Conservation (phyloP, 2,329 filamentous ascomycete species). For the Emericellopsis cladophorae region DNA sequence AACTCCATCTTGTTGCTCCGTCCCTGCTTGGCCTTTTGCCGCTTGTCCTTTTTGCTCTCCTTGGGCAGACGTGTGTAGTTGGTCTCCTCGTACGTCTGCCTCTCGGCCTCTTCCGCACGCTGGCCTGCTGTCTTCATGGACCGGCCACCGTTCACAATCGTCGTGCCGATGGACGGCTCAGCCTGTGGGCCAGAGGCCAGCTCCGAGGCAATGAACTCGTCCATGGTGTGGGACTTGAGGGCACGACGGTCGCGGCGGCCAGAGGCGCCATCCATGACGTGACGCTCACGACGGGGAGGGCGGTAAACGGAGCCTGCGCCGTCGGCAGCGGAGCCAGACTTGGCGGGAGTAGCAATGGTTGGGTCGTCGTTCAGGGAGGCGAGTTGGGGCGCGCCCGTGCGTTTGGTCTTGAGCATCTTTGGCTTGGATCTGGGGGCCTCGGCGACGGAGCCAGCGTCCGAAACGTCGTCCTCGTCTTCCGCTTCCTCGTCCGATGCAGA, state of each 20-base stretch:
- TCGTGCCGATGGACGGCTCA: slow-evolving; percentile 84
- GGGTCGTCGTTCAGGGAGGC: slow-evolving; percentile 19
- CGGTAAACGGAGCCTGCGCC: slow-evolving; percentile 56
- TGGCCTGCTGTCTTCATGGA: slow-evolving; percentile 67
- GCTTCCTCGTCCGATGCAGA: not conserved
- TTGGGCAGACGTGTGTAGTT: slow-evolving; percentile 83
- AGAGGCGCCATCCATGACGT: slow-evolving; percentile 63
- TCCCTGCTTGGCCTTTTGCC: slow-evolving; percentile 46
- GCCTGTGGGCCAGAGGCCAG: slow-evolving; percentile 70
- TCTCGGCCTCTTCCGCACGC: slow-evolving; percentile 64
- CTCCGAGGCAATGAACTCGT: slow-evolving; percentile 83
- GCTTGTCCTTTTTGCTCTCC: slow-evolving; percentile 74
- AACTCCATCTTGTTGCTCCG: slow-evolving; percentile 49
- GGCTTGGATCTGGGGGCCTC: not conserved
- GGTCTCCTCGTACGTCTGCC: slow-evolving; percentile 76
- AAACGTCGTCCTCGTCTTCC: slow-evolving; percentile 2
- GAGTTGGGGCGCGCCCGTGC: slow-evolving; percentile 17
- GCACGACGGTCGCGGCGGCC: slow-evolving; percentile 47
- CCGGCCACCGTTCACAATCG: slow-evolving; percentile 68
- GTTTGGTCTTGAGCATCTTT: not conserved
- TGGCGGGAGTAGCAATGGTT: slow-evolving; percentile 9
- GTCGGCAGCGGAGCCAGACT: slow-evolving; percentile 5
- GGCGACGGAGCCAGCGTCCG: not conserved
- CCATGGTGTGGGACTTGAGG: slow-evolving; percentile 70
- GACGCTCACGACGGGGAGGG: slow-evolving; percentile 78